These are phyloP conservation scores for Candida krabiensis DNA, from an alignment of 805 yeast species.

Conservation along the genomic window DNA sequence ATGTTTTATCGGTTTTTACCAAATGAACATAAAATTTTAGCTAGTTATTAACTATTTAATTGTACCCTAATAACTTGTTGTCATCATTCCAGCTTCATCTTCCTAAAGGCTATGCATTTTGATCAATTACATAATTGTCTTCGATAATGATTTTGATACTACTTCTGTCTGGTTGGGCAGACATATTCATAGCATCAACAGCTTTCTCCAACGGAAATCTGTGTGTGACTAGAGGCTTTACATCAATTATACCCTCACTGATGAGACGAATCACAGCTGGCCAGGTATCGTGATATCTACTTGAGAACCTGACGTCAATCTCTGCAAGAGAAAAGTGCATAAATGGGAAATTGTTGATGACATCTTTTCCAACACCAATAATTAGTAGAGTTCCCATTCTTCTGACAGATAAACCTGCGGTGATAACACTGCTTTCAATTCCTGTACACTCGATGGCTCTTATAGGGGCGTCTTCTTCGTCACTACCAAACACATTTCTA, in stretches of 20 bases:
- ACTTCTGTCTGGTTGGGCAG: conserved; percentile 41
- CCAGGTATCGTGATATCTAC: conserved; percentile 58
- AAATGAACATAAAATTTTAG: no score
- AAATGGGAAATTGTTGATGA: conserved; percentile 49
- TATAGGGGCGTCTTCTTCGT: conserved; percentile 40
- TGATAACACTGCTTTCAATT: conserved; percentile 46
- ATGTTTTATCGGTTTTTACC: no score
- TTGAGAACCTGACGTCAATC: conserved; percentile 49
- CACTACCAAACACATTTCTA: conserved; percentile 35
- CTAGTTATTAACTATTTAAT: no score
- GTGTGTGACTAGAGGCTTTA: conserved; percentile 50
- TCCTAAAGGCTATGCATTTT: no score
- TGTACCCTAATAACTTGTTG: no score
- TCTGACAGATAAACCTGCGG: conserved; percentile 46
- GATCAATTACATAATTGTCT: no score
- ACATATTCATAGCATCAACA: conserved; percentile 42
- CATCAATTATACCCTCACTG: conserved; percentile 42
- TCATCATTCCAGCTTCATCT: no score
- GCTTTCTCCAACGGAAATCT: conserved; percentile 47
- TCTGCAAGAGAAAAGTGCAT: conserved; percentile 55
- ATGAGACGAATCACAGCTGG: conserved; percentile 54
- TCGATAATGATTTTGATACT: conserved; percentile 49
- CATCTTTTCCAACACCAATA: conserved; percentile 52
- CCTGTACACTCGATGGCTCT: conserved; percentile 57
- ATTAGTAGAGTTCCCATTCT: conserved; percentile 48